phyloP scores from a whole-genome alignment of 2,329 filamentous ascomycete species.

The Phialocephala subalpina region DNA sequence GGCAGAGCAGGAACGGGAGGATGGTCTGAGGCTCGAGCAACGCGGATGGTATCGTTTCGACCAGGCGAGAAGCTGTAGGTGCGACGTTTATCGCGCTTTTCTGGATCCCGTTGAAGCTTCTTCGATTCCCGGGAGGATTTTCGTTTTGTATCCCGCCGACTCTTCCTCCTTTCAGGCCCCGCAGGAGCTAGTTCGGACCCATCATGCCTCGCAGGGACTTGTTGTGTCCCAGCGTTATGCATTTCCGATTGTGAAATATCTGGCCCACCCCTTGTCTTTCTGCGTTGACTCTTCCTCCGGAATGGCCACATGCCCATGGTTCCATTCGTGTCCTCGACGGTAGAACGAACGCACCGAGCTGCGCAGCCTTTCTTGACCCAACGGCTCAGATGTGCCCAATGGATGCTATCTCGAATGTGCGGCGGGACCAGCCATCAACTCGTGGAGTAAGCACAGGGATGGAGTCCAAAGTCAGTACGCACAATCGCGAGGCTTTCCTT shows the following conservation, averaged over 20 bases:
- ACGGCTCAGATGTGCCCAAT: neutral
- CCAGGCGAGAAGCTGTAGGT: conserved; percentile 70
- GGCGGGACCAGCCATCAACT: conserved; percentile 34
- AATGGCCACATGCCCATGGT: conserved; percentile 87
- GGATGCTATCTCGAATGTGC: conserved; percentile 29
- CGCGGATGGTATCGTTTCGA: conserved; percentile 60
- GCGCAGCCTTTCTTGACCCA: conserved; percentile 17
- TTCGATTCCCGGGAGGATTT: conserved; percentile 46
- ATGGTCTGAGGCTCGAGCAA: conserved; percentile 43
- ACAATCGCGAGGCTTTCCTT: conserved; percentile 34
- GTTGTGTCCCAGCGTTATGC: conserved; percentile 43
- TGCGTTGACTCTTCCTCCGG: conserved; percentile 75
- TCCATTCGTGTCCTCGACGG: conserved; percentile 37
- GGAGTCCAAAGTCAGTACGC: conserved; percentile 18
- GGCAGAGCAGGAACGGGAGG: conserved; percentile 42
- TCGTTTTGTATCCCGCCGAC: conserved; percentile 44
- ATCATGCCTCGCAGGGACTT: conserved; percentile 42
- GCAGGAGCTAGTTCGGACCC: conserved; percentile 42
- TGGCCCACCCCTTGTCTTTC: conserved; percentile 61
- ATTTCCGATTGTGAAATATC: conserved; percentile 61
- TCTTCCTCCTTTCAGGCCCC: conserved; percentile 45
- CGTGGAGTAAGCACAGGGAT: conserved; percentile 19
- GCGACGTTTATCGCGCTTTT: conserved; percentile 55
- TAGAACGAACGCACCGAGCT: conserved; percentile 23
- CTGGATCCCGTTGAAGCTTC: conserved; percentile 51